Evolutionary conservation across 2,329 filamentous ascomycete species (phyloP).

Genomic region (Paraphaeosphaeria sporulosa): DNA sequence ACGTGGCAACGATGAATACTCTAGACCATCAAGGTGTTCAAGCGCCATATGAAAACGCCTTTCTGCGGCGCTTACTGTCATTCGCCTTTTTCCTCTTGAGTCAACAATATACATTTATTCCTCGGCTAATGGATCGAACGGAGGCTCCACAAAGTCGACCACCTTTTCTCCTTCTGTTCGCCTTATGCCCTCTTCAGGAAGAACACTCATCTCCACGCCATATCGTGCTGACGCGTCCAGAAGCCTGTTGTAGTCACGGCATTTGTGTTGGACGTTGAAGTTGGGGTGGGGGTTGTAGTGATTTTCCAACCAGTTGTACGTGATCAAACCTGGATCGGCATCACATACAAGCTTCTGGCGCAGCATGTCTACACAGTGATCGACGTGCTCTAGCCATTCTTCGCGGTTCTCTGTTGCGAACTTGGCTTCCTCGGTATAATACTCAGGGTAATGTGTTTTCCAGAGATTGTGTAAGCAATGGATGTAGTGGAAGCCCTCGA

Average conservation of each 20-base stretch:
- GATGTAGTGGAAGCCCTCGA: constrained; percentile 14
- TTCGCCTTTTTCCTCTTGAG: not conserved
- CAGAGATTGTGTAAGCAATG: constrained; percentile 14
- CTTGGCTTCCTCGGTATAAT: constrained; percentile 14
- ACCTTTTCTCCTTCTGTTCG: constrained; percentile 6
- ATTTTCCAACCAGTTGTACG: constrained; percentile 19
- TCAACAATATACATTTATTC: not conserved
- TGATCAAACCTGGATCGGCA: constrained; percentile 17
- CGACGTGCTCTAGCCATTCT: constrained; percentile 13
- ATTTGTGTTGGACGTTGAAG: constrained; percentile 19
- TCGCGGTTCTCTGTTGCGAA: constrained; percentile 6
- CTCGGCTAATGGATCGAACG: constrained; percentile 14
- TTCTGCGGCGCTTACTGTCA: not conserved
- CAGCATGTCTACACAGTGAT: constrained; percentile 22
- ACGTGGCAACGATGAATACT: not conserved
- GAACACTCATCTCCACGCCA: not conserved
- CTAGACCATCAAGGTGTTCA: not conserved
- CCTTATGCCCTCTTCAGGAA: constrained; percentile 11
- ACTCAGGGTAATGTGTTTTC: constrained; percentile 12
- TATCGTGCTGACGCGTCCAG: constrained; percentile 4
- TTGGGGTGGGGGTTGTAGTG: constrained; percentile 16
- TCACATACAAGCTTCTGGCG: constrained; percentile 21
- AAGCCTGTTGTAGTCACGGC: constrained; percentile 11
- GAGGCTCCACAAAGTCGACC: constrained; percentile 14
- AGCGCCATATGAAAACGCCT: not conserved